phyloP scores from a whole-genome alignment of 768 basidiomycete genomes.

The Tremella fuciformis region DNA sequence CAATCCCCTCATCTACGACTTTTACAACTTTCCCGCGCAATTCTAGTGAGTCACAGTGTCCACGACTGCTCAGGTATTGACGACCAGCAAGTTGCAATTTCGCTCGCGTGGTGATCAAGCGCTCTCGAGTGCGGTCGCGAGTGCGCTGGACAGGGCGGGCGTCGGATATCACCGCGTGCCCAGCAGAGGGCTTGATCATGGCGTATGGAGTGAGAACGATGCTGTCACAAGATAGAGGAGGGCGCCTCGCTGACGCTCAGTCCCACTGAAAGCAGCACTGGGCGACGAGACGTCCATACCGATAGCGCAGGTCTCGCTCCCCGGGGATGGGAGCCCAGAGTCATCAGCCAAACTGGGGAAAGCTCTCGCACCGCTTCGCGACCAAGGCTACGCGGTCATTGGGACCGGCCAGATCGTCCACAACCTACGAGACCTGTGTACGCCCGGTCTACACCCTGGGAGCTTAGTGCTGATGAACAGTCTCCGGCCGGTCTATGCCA shows the following conservation, averaged over 20 bases:
- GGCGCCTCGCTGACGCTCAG: constrained; percentile 10
- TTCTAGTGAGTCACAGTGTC: constrained; percentile 23
- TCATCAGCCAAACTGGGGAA: constrained; percentile 36
- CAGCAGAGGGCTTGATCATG: constrained; percentile 43
- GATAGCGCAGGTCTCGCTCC: constrained; percentile 42
- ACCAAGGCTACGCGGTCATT: constrained; percentile 43
- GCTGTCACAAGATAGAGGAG: background rate
- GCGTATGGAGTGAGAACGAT: constrained; percentile 38
- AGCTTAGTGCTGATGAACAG: constrained; percentile 8
- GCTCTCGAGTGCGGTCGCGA: constrained; percentile 17
- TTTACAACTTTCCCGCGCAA: constrained; percentile 43
- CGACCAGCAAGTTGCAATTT: no score
- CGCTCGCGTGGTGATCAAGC: background rate
- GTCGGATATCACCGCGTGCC: background rate
- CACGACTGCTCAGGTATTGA: no score
- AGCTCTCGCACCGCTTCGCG: constrained; percentile 30
- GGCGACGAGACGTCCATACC: constrained; percentile 25
- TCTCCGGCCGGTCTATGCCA: constrained; percentile 19
- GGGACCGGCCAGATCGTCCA: constrained; percentile 46
- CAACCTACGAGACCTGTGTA: constrained; percentile 44
- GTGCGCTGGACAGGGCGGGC: constrained; percentile 18
- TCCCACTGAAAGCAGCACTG: constrained; percentile 37
- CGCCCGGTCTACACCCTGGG: constrained; percentile 14
- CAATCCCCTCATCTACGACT: constrained; percentile 48
- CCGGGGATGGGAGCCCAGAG: constrained; percentile 25